Evolutionary conservation across 106 monocot species (phyloP).

Genomic region (Dendrobium catenatum): DNA sequence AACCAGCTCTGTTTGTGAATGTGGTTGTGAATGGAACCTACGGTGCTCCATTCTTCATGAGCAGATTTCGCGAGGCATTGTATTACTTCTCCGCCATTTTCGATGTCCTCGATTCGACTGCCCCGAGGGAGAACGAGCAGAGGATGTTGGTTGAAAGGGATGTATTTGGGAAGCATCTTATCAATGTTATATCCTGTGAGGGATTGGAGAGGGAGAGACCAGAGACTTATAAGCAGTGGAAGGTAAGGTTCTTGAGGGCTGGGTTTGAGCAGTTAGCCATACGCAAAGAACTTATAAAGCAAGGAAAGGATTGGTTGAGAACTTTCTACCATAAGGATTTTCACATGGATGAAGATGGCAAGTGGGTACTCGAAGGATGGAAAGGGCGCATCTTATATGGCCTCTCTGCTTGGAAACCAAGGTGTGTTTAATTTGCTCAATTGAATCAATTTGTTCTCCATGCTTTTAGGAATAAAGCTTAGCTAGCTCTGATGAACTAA

Average conservation of each 20-base stretch:
- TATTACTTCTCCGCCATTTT: conserved; percentile 42
- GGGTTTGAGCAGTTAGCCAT: conserved; percentile 35
- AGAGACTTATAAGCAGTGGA: conserved; percentile 56
- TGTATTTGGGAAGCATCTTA: conserved; percentile 18
- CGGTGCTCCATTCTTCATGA: conserved; percentile 45
- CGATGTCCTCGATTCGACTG: conserved; percentile 38
- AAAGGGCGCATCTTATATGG: conserved; percentile 43
- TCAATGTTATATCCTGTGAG: conserved; percentile 48
- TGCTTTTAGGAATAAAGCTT: too few species aligned
- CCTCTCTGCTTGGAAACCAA: conserved; percentile 43
- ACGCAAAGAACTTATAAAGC: conserved; percentile 22
- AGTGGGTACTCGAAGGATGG: conserved; percentile 51
- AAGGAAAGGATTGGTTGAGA: conserved; percentile 23
- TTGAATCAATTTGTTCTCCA: too few species aligned
- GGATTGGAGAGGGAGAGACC: conserved; percentile 58
- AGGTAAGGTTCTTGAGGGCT: conserved; percentile 36
- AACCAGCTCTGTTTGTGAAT: conserved; percentile 38
- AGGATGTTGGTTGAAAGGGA: conserved; percentile 39
- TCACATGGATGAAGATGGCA: conserved; percentile 26
- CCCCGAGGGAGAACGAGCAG: conserved; percentile 26
- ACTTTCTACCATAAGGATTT: conserved; percentile 42
- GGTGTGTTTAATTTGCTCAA: too few species aligned
- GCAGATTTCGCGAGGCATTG: conserved; percentile 41
- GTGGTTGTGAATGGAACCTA: conserved; percentile 43
- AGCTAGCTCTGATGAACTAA: too few species aligned